phyloP scores from a whole-genome alignment of 2,329 filamentous ascomycete genomes.

The Alternaria rosae region DNA sequence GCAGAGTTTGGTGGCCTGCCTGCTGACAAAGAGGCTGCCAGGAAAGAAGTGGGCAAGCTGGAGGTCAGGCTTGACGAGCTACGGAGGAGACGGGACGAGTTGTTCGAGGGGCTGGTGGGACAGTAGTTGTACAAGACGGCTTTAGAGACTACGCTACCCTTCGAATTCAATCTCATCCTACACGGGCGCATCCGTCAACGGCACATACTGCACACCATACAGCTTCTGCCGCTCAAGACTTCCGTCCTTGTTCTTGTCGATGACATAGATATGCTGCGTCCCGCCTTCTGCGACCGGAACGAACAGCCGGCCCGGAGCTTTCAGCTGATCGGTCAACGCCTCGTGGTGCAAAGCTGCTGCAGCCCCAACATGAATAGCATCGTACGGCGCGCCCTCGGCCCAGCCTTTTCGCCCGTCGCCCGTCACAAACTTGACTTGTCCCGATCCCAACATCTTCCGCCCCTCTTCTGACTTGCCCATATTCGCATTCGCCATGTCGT shows the following conservation, averaged over 20 bases:
- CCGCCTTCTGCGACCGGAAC: constrained; percentile 71
- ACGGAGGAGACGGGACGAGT: constrained; percentile 69
- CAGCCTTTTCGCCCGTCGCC: constrained; percentile 68
- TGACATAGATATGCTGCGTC: constrained; percentile 73
- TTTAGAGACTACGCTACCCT: background rate
- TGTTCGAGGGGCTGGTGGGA: constrained; percentile 77
- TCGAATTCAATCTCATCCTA: constrained; percentile 2
- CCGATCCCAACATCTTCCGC: constrained; percentile 66
- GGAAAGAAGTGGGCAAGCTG: constrained; percentile 72
- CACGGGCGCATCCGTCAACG: constrained; percentile 72
- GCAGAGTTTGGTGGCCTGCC: constrained; percentile 75
- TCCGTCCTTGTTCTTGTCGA: constrained; percentile 75
- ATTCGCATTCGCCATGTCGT: constrained; percentile 52
- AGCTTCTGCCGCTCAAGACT: constrained; percentile 61
- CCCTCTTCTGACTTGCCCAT: constrained; percentile 55
- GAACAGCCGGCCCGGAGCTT: constrained; percentile 79
- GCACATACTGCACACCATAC: constrained; percentile 79
- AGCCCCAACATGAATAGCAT: constrained; percentile 95
- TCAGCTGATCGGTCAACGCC: constrained; percentile 77
- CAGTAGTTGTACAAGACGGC: constrained; percentile 10
- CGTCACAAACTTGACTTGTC: constrained; percentile 73
- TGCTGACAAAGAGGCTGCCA: constrained; percentile 72
- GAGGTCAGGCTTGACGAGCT: constrained; percentile 69
- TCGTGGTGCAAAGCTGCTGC: constrained; percentile 77
- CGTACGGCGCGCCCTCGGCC: constrained; percentile 67